Evolutionary conservation across 2,329 filamentous ascomycete genomes (phyloP).

Genomic region (Trichothecium roseum): DNA sequence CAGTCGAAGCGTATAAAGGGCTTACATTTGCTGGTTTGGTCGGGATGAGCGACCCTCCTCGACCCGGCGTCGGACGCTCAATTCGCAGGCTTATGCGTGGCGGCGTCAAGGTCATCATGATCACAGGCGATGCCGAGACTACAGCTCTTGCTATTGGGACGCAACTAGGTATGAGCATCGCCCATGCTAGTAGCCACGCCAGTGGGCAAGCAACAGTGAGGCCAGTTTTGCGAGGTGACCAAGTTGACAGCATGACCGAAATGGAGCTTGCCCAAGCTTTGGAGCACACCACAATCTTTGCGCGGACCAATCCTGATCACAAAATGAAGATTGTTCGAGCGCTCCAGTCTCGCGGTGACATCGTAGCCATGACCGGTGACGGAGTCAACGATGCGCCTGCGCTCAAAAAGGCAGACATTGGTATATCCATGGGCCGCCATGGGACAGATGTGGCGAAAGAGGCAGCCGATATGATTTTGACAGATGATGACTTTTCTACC

Average conservation of each 20-base stretch:
- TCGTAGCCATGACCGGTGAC: slow-evolving; percentile 98
- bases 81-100: slow-evolving; percentile 87
- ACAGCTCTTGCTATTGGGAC: slow-evolving; percentile 89
- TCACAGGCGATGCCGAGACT: slow-evolving; percentile 91
- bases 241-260: slow-evolving; percentile 87
- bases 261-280: slow-evolving; percentile 77
- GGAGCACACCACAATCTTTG: slow-evolving; percentile 85
- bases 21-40: slow-evolving; percentile 87
- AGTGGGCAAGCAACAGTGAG: slow-evolving; percentile 49
- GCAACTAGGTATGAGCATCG: slow-evolving; percentile 88
- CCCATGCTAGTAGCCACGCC: slow-evolving; percentile 38
- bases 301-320: slow-evolving; percentile 91
- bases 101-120: slow-evolving; percentile 97
- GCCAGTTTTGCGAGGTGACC: slow-evolving; percentile 75
- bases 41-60: slow-evolving; percentile 93
- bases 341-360: slow-evolving; percentile 83
- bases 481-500: slow-evolving; percentile 80
- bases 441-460: slow-evolving; percentile 97
- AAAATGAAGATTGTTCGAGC: slow-evolving; percentile 95
- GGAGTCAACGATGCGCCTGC: slow-evolving; percentile 97
- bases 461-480: slow-evolving; percentile 86
- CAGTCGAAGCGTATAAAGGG: slow-evolving; percentile 61
- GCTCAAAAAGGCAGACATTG: slow-evolving; percentile 94
- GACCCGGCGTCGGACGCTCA: slow-evolving; percentile 79
- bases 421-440: slow-evolving; percentile 89